A percentile compares a stretch with the other conserved stretches of the same genome.
Evolutionary conservation across 345 rosid species (phyloP).

Genomic region (Isatis tinctoria): DNA sequence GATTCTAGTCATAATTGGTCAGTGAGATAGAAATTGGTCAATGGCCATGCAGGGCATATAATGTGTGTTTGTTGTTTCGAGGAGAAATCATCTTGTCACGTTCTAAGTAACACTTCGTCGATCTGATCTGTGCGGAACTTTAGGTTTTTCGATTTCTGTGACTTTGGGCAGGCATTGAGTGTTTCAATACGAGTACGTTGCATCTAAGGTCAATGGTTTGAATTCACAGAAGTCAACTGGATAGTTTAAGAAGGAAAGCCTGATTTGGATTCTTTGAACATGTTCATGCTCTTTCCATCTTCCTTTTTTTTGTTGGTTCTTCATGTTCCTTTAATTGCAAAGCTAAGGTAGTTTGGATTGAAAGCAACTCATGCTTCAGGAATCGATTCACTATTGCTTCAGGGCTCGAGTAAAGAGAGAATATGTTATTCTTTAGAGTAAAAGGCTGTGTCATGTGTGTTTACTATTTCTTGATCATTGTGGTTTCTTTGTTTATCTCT

Average conservation of each 20-base stretch:
- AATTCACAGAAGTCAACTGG: background rate
- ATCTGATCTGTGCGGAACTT: background rate
- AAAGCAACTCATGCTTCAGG: background rate
- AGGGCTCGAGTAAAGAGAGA: background rate
- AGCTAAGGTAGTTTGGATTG: conserved; percentile 1
- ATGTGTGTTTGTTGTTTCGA: background rate
- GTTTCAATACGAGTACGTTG: background rate
- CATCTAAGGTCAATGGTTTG: conserved; percentile 9
- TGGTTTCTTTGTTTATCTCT: background rate
- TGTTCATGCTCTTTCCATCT: background rate
- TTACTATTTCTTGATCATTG: background rate
- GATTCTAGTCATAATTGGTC: background rate
- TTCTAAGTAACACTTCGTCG: background rate
- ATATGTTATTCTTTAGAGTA: background rate
- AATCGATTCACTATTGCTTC: background rate
- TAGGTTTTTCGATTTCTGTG: background rate
- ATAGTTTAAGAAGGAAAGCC: no score
- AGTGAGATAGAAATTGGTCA: background rate
- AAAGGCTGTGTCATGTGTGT: background rate
- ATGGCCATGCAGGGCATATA: background rate
- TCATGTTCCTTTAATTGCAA: background rate
- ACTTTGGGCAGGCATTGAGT: background rate
- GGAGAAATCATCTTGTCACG: conserved; percentile 1
- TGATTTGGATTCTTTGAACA: background rate
- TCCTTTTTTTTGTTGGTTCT: background rate